Evolutionary conservation across 768 basidiomycete genomes (phyloP), one percentile per base, ranked within the genome.

Genomic region (Boletus eberwhitei): DNA sequence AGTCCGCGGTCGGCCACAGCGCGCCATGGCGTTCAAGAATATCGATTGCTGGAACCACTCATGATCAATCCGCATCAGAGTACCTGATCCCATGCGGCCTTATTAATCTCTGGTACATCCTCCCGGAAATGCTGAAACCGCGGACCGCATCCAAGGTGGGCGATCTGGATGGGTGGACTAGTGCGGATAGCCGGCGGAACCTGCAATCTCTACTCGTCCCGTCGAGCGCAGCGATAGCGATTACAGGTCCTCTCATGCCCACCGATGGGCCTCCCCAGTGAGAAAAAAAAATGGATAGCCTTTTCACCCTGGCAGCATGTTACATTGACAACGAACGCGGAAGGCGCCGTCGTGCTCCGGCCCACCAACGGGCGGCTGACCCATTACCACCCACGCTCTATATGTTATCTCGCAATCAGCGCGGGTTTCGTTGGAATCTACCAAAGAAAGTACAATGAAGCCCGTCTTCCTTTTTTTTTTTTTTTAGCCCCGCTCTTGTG

Each of bases 381-480:
- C 19, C n/a, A 19, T 31, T 8, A 26, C 3, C 16, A 17, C 22
- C 36, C 13, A 16, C 11, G 22, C 14, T 16, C 21, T 16, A 17
- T 16, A 17, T 44, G 8, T 38, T 14, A 21, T 31, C 34, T 29
- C 38, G 12, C 16, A 21, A 31, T 51, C 12, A 29, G 13, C 31
- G 8, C 13, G n/a, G 19, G 5, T 26, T 22, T 37, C 42, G 14
- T 32, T 24, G 5, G n/a, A 29, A 44, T 29, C 8, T 38, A 11
- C 53, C 40, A 47, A 57, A 49, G 29, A 31, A 50, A 24, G 35
- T 4, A 40, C 24, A 52, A 35, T 39, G 50, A 61, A 37, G 22
- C 21, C 40, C 40, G 41, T 19, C 21, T n/a, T 1, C 36, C 4
- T 24, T 24, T 24, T 24, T 24, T 24, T 29, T 35, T 24, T 12